A percentile compares a stretch with the other conserved stretches of the same genome.
phyloP scores from a whole-genome alignment of 768 basidiomycete genomes.

The Mycena filopes region DNA sequence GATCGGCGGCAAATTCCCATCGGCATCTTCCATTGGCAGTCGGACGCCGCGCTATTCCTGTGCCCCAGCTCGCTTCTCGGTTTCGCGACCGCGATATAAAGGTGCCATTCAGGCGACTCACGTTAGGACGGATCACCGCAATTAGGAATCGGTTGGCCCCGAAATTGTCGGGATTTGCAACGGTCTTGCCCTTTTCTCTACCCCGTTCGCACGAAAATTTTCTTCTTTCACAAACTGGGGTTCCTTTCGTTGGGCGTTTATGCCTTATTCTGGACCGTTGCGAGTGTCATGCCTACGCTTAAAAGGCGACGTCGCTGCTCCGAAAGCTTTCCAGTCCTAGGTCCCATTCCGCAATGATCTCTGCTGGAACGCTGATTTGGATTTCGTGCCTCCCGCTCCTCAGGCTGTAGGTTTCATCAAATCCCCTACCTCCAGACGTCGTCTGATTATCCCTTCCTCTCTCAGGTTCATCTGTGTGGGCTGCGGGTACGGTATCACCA shows the following conservation, averaged over 20 bases:
- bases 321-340: not conserved
- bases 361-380: constrained; percentile 66
- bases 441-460: constrained; percentile 5
- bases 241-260: constrained; percentile 3
- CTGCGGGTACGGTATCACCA: constrained; percentile 68
- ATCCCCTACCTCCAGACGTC: not conserved
- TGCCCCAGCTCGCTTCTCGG: not conserved
- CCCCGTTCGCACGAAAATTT: not conserved
- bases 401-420: constrained; percentile 63
- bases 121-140: not conserved
- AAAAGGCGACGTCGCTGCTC: not conserved
- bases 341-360: constrained; percentile 40
- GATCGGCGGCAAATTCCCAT: not conserved
- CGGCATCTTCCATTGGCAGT: not conserved
- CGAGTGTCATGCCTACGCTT: not conserved
- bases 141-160: constrained; percentile 1
- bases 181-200: constrained; percentile 3
- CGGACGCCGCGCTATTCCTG: not conserved
- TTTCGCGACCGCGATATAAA: too few relatives aligned
- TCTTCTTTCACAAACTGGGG: too few relatives aligned
- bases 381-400: constrained; percentile 69
- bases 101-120: not conserved
- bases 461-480: constrained; percentile 52
- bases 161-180: not conserved
- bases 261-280: not conserved